Base-by-base conservation (phyloP, 2,329 filamentous ascomycete species). In the Hypoxylon sp. region DNA sequence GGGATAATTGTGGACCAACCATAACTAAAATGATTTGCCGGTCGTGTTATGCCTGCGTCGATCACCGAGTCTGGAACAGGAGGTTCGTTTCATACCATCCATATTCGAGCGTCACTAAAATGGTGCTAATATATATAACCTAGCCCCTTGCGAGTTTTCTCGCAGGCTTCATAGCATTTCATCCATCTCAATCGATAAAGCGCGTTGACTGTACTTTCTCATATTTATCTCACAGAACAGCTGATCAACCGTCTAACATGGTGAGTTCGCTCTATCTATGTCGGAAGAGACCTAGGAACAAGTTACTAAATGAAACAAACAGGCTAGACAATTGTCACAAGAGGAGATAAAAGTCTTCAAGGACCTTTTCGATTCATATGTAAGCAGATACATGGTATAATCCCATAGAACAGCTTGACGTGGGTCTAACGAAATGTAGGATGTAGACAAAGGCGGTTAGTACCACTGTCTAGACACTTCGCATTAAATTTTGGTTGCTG, bases 341-440 rank as follows among this genome's bases (percentile, higher is more conserved):
- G 75, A 77, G 50, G 75, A 76, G 51, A 77, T 77, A 27, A 66
- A 72, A 22, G 75, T 78, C 63, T 78, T 77, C 72, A 75, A 73
- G 46, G 71, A 76, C 0, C 74, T 77, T n/a, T 77, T 78, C 49
- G 72, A 76, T 44, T 76, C 76, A 44, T 75, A 76, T 65, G 75
- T 77, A 64, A 72, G 75, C 53, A 48, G 22, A 1, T 2, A 40
- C 11, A 37, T 14, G 2, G 33, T 6, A 6, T 2, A 13, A 2
- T 5, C 6, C 6, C 20, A n/a, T n/a, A 1, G n/a, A 30, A 30
- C 10, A 35, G 20, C 13, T 2, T 17, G 7, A 20, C n/a, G 6
- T 20, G 25, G 40, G 49, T 33, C 63, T 68, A 42, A 69, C 17
- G 11, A 6, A 20, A 25, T 11, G 11, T 54, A 76, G 74, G 75